A percentile compares a stretch with the other conserved stretches of the same genome.
These are phyloP conservation scores for Houttuynia cordata DNA, from an alignment of 164 flowering plant species.

Conservation along the genomic window DNA sequence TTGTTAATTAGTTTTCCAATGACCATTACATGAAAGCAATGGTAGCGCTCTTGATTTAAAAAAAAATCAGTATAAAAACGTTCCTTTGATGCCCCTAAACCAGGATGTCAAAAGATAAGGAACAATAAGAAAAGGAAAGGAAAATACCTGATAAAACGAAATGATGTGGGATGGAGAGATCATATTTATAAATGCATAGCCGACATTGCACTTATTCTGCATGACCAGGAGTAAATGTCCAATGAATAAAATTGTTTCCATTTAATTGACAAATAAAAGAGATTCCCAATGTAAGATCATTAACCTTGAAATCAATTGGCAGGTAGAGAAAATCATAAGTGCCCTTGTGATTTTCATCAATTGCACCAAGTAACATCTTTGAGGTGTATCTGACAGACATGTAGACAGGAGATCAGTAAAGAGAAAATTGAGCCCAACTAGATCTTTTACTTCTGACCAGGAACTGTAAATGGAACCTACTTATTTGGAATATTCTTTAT, in stretches of 20 bases:
- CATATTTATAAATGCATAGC: conserved; percentile 96
- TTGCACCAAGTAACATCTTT: conserved; percentile 82
- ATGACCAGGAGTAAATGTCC: conserved; percentile 5
- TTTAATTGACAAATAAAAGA: not conserved
- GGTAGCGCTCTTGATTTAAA: too few relatives aligned
- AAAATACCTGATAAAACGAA: conserved; percentile 65
- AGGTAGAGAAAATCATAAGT: conserved; percentile 85
- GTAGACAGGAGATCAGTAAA: not conserved
- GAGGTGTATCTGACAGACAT: conserved; percentile 51
- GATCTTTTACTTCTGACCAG: not conserved
- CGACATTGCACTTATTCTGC: conserved; percentile 99
- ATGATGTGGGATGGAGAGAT: conserved; percentile 70
- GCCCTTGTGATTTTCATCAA: conserved; percentile 74
- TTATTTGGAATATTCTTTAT: conserved; percentile 94
- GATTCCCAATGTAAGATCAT: not conserved
- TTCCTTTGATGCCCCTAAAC: too few relatives aligned
- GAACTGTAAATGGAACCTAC: conserved; percentile 21
- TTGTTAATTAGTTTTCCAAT: too few relatives aligned
- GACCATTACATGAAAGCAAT: too few relatives aligned
- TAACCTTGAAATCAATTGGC: conserved; percentile 99
- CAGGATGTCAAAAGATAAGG: too few relatives aligned
- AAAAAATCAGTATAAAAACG: too few relatives aligned
- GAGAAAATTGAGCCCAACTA: too few relatives aligned
- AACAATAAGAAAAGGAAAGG: not conserved
- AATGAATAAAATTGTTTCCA: conserved; percentile 11